phyloP scores from a whole-genome alignment of 768 basidiomycete species.

The Gloeophyllum trabeum region DNA sequence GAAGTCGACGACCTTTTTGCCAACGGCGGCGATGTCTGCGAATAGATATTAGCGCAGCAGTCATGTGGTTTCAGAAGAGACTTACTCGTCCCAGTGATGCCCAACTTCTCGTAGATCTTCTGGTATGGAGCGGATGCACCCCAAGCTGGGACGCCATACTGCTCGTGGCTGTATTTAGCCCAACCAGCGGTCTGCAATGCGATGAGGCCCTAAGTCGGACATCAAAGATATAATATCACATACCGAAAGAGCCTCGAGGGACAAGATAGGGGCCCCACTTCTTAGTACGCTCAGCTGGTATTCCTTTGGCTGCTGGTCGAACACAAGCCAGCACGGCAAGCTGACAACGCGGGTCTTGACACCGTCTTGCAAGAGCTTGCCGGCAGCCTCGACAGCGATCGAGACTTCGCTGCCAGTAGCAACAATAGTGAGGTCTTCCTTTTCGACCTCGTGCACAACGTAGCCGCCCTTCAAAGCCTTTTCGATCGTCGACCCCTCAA shows the following conservation, averaged over 20 bases:
- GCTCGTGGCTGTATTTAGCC: conserved; percentile 87
- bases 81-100: conserved; percentile 67
- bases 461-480: conserved; percentile 80
- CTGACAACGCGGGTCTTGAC: conserved; percentile 77
- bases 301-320: conserved; percentile 68
- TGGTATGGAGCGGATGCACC: conserved; percentile 86
- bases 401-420: conserved; percentile 82
- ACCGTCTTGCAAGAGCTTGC: conserved; percentile 66
- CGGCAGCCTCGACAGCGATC: conserved; percentile 81
- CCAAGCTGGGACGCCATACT: conserved; percentile 67
- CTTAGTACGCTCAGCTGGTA: conserved; percentile 81
- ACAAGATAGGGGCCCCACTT: conserved; percentile 82
- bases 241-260: conserved; percentile 72
- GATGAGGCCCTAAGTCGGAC: conserved; percentile 1
- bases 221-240: conserved; percentile 13
- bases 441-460: conserved; percentile 69
- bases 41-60: conserved; percentile 3
- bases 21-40: conserved; percentile 64
- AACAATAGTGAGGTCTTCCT: conserved; percentile 84
- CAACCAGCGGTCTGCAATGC: conserved; percentile 55
- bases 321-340: conserved; percentile 84
- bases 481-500: conserved; percentile 81
- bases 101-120: conserved; percentile 87
- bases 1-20: conserved; percentile 80
- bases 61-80: conserved; percentile 8